A percentile compares a stretch with the other conserved stretches of the same genome.
phyloP scores from a whole-genome alignment of 371 early-diverging fungal genomes.

The Mucor circinelloides region DNA sequence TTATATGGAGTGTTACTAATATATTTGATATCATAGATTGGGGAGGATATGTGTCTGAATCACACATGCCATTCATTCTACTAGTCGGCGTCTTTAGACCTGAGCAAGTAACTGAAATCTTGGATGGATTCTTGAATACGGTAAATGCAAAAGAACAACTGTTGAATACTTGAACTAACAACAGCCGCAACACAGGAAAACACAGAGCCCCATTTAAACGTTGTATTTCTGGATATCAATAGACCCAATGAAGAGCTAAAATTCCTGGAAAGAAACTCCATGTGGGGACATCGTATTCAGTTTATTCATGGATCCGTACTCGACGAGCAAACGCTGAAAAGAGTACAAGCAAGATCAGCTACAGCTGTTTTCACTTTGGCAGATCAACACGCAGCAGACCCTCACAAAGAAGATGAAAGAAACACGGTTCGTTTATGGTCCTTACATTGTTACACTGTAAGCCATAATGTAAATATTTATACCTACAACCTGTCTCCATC shows the following conservation, averaged over 20 bases:
- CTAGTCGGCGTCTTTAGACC: conserved; percentile 64
- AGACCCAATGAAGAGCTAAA: conserved; percentile 57
- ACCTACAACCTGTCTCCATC: conserved; percentile 71
- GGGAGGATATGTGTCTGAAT: conserved; percentile 49
- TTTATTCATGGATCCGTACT: conserved; percentile 53
- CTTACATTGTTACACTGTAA: conserved; percentile 54
- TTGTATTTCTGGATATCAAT: conserved; percentile 61
- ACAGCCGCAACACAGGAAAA: conserved; percentile 30
- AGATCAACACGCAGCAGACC: conserved; percentile 50
- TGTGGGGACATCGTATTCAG: conserved; percentile 46
- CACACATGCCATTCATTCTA: conserved; percentile 60
- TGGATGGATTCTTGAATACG: conserved; percentile 64
- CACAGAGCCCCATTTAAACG: conserved; percentile 43
- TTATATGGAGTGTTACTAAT: not conserved
- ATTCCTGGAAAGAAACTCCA: conserved; percentile 41
- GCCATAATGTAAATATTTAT: conserved; percentile 61
- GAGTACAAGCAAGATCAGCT: conserved; percentile 53
- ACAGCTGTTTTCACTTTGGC: conserved; percentile 55
- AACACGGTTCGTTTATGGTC: conserved; percentile 70
- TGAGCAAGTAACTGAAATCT: conserved; percentile 57
- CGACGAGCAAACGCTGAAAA: conserved; percentile 43
- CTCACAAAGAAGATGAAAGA: conserved; percentile 58
- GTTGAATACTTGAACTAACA: not conserved
- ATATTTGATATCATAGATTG: conserved; percentile 23
- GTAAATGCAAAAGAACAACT: conserved; percentile 28